phyloP scores from a whole-genome alignment of 1,284 basidiomycete species.

The Exsudoporus floridanus region DNA sequence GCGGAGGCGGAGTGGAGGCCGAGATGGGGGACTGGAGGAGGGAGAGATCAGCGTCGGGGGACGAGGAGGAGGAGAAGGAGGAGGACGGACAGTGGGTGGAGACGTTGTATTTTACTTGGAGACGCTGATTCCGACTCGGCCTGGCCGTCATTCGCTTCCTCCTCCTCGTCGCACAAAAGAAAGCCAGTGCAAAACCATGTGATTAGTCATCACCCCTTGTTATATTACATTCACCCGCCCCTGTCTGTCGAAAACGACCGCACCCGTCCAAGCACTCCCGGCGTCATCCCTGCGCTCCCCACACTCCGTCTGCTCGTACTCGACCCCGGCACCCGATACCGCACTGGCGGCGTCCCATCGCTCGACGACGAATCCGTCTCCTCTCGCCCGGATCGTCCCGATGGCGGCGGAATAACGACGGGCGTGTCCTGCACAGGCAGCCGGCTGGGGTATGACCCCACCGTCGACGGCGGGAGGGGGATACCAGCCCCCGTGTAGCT shows the following conservation, averaged over 20 bases:
- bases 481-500: conserved; percentile 25
- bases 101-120: conserved; percentile 76
- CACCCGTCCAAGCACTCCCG: conserved; percentile 14
- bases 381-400: conserved; percentile 9
- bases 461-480: conserved; percentile 30
- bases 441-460: conserved; percentile 24
- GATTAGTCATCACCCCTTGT: conserved; percentile 19
- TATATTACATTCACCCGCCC: conserved; percentile 1
- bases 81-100: conserved; percentile 66
- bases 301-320: conserved; percentile 11
- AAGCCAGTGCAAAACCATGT: neutral
- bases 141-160: conserved; percentile 8
- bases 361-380: conserved; percentile 30
- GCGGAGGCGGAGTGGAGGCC: conserved; percentile 88
- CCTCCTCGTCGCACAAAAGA: conserved; percentile 3
- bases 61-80: neutral
- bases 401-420: conserved; percentile 33
- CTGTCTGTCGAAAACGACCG: conserved; percentile 20
- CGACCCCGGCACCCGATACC: conserved; percentile 18
- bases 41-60: neutral
- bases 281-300: conserved; percentile 22
- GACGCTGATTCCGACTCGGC: conserved; percentile 28
- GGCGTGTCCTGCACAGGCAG: conserved; percentile 19
- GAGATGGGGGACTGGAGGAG: conserved; percentile 81
- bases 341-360: conserved; percentile 28